Evolutionary conservation across 345 rosid species (phyloP), one percentile per base, ranked within the genome.

Genomic region (Theobroma cacao): DNA sequence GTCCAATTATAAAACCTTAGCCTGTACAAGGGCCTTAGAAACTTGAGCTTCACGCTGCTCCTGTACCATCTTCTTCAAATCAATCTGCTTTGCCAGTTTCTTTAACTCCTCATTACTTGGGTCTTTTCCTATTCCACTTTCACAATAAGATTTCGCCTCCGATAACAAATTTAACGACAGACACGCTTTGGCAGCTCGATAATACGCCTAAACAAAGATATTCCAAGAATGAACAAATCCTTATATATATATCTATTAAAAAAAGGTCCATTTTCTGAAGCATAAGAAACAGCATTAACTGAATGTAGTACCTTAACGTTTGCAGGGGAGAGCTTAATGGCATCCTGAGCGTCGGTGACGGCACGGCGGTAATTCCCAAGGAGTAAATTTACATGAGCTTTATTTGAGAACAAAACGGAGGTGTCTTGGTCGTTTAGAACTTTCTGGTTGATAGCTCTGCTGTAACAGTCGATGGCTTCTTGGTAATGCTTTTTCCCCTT

Each of bases 161-260:
- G 69, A 20, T 73, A 91, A 84, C 82, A 92, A 83, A 78, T 88
- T 89, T 79, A 95, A 55, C 3, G 88, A 83, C 81, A 91, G 31
- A 17, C 94, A 89, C 11, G 98, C 96, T 85, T 93, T 95, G 72
- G 97, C 93, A 82, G 94, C 97, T 80, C 99, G 92, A 86, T 93
- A 95, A 62, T 83, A 76, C 0, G 97, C 99, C 98, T 93, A 64
- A 30, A 5, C 9, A 75, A 81, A 22, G 64, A 50, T 1, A 15
- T 53, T 65, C n/a, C 28, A 3, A 3, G 52, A n/a, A 70, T 12
- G 50, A 36, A 53, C 33, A 72, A 48, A 22, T 66, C 30, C 55
- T 2, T 41, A 41, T 6, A 41, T 5, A 6, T 41, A 41, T 0
- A 41, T 41, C 9, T 6, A 41, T 6, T 6, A 41, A 4, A 80